A percentile compares a stretch with the other conserved stretches of the same genome.
Evolutionary conservation across 148 eudicot genomes (phyloP).

Genomic region (Vaccinium myrtillus): DNA sequence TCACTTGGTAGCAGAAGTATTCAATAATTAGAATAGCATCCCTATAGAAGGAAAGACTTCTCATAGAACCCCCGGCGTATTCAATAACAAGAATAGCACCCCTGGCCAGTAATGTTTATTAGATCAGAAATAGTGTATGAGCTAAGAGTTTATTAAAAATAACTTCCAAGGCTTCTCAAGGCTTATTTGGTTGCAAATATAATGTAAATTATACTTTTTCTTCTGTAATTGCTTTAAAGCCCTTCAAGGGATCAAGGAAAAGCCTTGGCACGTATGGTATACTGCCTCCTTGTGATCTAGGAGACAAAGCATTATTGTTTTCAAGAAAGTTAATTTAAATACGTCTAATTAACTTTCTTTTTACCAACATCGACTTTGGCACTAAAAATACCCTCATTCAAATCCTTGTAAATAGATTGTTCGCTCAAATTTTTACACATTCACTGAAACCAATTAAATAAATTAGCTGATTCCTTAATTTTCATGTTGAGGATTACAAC

Average conservation of each 20-base stretch:
- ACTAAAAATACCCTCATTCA: not conserved
- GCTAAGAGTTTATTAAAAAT: not conserved
- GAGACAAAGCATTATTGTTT: not conserved
- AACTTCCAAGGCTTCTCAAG: not conserved
- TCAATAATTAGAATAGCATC: not conserved
- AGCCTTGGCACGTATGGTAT: not conserved
- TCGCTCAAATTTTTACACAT: not conserved
- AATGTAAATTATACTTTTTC: not conserved
- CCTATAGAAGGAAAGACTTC: not conserved
- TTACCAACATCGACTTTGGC: not conserved
- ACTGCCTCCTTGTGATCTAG: not conserved
- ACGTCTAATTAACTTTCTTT: not conserved
- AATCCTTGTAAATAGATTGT: not conserved
- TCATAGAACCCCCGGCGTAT: not conserved
- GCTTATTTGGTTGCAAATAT: not conserved
- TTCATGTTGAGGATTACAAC: not conserved
- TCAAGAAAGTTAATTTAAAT: not conserved
- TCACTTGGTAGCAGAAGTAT: not conserved
- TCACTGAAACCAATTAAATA: not conserved
- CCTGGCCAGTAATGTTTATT: not conserved
- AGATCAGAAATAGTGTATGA: not conserved
- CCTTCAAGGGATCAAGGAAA: not conserved
- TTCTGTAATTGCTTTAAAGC: not conserved
- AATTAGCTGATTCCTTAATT: not conserved
- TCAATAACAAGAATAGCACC: not conserved